A percentile compares a stretch with the other conserved stretches of the same genome.
These are phyloP conservation scores for Botrytis sinoallii DNA, from an alignment of 2,329 filamentous ascomycete species.

Conservation along the genomic window DNA sequence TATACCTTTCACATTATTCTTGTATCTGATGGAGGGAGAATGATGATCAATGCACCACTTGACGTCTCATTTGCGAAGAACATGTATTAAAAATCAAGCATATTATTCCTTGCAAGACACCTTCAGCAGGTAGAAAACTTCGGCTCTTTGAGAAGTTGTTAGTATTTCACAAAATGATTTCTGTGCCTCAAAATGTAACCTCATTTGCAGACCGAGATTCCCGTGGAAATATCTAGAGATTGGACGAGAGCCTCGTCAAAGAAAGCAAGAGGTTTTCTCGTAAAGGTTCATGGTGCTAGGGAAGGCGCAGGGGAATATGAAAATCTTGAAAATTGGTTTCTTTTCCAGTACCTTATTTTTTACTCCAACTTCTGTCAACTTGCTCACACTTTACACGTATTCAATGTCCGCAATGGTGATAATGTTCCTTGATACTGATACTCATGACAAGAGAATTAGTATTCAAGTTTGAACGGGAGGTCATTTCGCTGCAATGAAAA, in stretches of 20 bases:
- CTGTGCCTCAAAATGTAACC: no score
- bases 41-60: no score
- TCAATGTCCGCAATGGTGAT: background rate
- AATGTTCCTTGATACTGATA: background rate
- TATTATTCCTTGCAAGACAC: no score
- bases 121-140: no score
- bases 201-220: no score
- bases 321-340: background rate
- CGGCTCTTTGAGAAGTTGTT: no score
- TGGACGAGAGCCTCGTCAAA: slow-evolving; percentile 24
- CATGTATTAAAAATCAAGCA: no score
- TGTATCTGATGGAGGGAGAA: slow-evolving; percentile 14
- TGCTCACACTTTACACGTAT: background rate
- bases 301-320: slow-evolving; percentile 9
- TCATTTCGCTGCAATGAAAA: background rate
- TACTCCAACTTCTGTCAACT: background rate
- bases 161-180: no score
- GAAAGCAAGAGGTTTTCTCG: slow-evolving; percentile 13
- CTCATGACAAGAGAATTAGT: background rate
- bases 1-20: slow-evolving; percentile 38
- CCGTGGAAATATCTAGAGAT: slow-evolving; percentile 14
- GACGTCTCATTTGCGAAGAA: no score
- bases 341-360: background rate
- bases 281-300: background rate
- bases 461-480: background rate